Evolutionary conservation across 345 rosid genomes (phyloP), one percentile per base, ranked within the genome.

Genomic region (Brassica juncea): DNA sequence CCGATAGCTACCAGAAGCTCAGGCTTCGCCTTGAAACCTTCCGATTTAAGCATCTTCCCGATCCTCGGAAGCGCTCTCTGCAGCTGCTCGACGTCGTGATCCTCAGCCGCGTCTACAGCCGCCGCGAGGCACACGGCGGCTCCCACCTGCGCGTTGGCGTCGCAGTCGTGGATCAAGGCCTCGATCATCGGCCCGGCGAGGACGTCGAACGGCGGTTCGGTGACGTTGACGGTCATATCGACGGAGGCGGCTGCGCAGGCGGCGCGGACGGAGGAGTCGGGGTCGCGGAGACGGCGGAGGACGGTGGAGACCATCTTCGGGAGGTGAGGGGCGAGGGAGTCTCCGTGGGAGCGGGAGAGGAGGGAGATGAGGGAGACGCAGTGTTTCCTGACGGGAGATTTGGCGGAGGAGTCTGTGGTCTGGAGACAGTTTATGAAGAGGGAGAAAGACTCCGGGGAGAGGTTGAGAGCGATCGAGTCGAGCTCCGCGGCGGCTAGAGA

Each of bases 91-190:
- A 68, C 70, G 64, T 89, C 94, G 8, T 87, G 89, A 75, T 90
- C 92, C 54, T 90, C 88, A 15, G 86, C 84, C 39, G 84, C 87
- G 61, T 88, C 97, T 1, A 92, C 83, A 25, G 90, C 94, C 2
- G 99, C 94, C 10, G 91, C 87, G 44, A 94, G 80, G 39, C 97
- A 94, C 89, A 91, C 35, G 0, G 97, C 94, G 0, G 95, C 97
- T 2, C 97, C 95, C 59, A 88, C 85, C 92, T 92, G 99, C 21
- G 89, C 86, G 55, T 88, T 90, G 25, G 66, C 58, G 63, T 94
- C 94, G 72, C 92, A 92, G 72, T 94, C 99, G 16, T 86, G 81
- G 19, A 85, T 44, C 27, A 94, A 76, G 59, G 85, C 68, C 59
- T 94, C 97, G 21, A 89, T 81, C 65, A 94, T 76, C 15, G 99